Conservation (phyloP, 2,329 filamentous ascomycete genomes). For the Pyricularia sp. region DNA sequence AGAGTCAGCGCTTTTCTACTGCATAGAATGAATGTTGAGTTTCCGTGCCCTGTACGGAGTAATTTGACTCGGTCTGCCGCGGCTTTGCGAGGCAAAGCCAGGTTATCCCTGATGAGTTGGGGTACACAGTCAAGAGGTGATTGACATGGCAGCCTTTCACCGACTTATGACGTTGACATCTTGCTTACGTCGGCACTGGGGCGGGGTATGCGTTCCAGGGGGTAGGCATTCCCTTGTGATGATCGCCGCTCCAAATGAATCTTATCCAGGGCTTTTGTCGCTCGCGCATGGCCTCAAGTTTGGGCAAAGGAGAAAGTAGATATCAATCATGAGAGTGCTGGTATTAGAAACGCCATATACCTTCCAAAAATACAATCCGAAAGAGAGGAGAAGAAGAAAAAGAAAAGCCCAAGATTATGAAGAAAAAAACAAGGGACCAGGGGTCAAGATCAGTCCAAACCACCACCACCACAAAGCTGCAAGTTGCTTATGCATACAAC, state of each 20-base stretch:
- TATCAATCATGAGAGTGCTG: not conserved
- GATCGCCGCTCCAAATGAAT: not conserved
- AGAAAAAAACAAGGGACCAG: not conserved
- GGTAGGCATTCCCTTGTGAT: not conserved
- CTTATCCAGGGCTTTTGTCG: not conserved
- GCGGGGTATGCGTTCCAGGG: not conserved
- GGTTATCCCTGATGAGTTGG: not conserved
- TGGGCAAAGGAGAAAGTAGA: not conserved
- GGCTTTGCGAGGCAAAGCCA: not conserved
- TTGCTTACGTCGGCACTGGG: not conserved
- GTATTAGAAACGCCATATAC: not conserved
- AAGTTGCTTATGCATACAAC: not conserved
- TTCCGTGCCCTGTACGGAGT: not conserved
- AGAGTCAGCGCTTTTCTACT: not conserved
- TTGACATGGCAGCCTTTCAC: not conserved
- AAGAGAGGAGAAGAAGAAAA: slow-evolving; percentile 6
- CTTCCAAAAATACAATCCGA: not conserved
- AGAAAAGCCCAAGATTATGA: not conserved
- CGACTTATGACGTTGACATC: not conserved
- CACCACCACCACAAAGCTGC: not conserved
- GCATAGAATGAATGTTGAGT: not conserved
- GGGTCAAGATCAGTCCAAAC: not conserved
- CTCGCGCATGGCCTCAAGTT: not conserved
- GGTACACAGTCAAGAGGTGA: not conserved
- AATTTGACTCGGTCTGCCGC: not conserved